A percentile compares a stretch with the other conserved stretches of the same genome.
phyloP scores from a whole-genome alignment of 345 rosid genomes.

The Hibiscus trionum region DNA sequence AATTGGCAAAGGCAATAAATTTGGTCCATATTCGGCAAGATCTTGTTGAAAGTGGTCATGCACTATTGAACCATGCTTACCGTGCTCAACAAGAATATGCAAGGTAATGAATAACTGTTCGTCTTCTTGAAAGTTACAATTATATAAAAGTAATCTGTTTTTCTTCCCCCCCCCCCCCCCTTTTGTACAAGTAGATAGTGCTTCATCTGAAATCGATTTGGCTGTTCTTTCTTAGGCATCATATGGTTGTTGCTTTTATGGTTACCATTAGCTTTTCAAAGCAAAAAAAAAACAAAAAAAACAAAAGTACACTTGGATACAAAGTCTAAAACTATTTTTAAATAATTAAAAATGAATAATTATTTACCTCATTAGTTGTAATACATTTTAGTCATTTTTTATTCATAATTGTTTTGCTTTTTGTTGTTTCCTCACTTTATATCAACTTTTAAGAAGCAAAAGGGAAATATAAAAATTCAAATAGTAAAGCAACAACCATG shows the following conservation, averaged over 20 bases:
- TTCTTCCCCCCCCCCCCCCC: not conserved
- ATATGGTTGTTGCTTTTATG: not conserved
- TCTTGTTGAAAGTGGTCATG: slow-evolving; percentile 83
- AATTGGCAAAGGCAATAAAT: slow-evolving; percentile 79
- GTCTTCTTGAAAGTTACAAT: not conserved
- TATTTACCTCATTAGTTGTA: not conserved
- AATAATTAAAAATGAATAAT: not conserved
- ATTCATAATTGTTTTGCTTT: not conserved
- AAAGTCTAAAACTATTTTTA: not conserved
- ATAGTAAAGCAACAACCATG: too few relatives aligned
- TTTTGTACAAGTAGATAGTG: not conserved
- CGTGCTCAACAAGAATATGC: slow-evolving; percentile 80
- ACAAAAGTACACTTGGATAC: not conserved
- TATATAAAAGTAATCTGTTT: not conserved
- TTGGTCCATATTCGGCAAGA: slow-evolving; percentile 71
- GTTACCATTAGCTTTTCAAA: not conserved
- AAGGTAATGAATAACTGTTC: slow-evolving; percentile 40
- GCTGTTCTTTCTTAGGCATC: not conserved
- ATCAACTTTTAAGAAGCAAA: too few relatives aligned
- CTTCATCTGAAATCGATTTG: not conserved
- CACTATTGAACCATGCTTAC: slow-evolving; percentile 70
- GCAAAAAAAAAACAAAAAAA: not conserved
- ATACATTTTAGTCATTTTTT: not conserved
- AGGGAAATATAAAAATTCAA: too few relatives aligned
- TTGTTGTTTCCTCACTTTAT: too few relatives aligned